Base-by-base conservation (phyloP, 2,329 filamentous ascomycete genomes). In the Nannizzia gypsea region DNA sequence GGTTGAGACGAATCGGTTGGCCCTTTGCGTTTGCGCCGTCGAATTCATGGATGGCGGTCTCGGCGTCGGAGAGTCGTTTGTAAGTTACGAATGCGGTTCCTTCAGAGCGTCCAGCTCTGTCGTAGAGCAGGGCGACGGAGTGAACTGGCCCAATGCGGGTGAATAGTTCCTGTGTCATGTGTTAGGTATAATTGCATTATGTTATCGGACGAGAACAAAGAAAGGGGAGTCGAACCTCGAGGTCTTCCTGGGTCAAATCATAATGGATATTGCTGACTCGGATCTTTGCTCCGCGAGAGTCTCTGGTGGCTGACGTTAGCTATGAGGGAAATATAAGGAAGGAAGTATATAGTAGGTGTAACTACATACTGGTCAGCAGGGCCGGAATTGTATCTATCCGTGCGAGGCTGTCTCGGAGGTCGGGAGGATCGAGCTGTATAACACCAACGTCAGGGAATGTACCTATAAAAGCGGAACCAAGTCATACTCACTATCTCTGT, bases 231-330 rank as follows among this genome's bases (percentile, higher is more conserved):
- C 38, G 66, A 75, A 95, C 90, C 68, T 88, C 82, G 59, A 96
- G 80, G 69, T 96, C 91, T 40, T 86, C 85, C 72, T 92, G 84
- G 11, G 87, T 91, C 63, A 96, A 80, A 62, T 96, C 91, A 73
- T 95, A 96, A 73, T 96, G 91, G 61, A 96, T 77, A 71, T 96
- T 96, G 63, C 95, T 89, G 63, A 96, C 86, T 65, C 86, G 86
- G 65, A 96, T 74, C 74, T 89, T 92, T 52, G 85, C 79, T 66
- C 85, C 84, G 60, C 76, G 75, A 31, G 76, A n/a, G 42, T 59
- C 38, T 6, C 42, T 59, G 22, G 15, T 54, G 4, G 24, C 13
- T 17, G 13, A 3, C 1, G 34, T 40, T 57, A 57, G 34, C 11
- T 15, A 42, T n/a, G 55, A 8, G n/a, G n/a, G n/a, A n/a, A n/a